A percentile compares a stretch with the other conserved stretches of the same genome.
These are phyloP conservation scores for Saccharomycopsis fermentans DNA, from an alignment of 805 yeast genomes.

Conservation along the genomic window DNA sequence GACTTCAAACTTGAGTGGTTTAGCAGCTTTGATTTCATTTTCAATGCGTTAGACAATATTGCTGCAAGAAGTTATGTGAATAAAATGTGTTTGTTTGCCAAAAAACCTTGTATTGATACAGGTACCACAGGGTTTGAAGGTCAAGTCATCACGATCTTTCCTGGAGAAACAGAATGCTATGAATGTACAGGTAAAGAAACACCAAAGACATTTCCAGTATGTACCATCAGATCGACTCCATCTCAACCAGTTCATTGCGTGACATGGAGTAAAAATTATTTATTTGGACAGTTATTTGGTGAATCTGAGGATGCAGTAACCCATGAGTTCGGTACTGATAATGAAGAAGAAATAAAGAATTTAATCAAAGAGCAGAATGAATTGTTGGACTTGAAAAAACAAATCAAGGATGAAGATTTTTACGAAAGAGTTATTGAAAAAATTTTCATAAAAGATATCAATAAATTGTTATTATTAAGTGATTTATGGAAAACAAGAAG, in stretches of 20 bases:
- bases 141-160: constrained; percentile 85
- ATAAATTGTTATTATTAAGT: constrained; percentile 58
- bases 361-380: constrained; percentile 61
- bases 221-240: constrained; percentile 95
- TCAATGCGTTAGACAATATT: constrained; percentile 88
- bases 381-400: constrained; percentile 37
- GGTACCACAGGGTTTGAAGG: constrained; percentile 96
- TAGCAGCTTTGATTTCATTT: constrained; percentile 62
- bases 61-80: constrained; percentile 91
- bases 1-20: constrained; percentile 81
- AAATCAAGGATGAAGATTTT: constrained; percentile 26
- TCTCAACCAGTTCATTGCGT: constrained; percentile 93
- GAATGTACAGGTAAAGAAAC: constrained; percentile 83
- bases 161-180: constrained; percentile 80
- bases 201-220: constrained; percentile 88
- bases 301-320: constrained; percentile 30
- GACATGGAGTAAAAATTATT: constrained; percentile 93
- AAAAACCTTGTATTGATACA: constrained; percentile 75
- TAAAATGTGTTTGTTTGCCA: constrained; percentile 61
- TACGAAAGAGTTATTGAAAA: constrained; percentile 40
- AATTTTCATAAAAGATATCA: constrained; percentile 66
- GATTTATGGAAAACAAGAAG: constrained; percentile 68
- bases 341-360: constrained; percentile 53
- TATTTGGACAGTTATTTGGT: constrained; percentile 72
- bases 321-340: constrained; percentile 47